Evolutionary conservation across 1,284 basidiomycete species (phyloP).

Genomic region (Neonothopanus nambi): DNA sequence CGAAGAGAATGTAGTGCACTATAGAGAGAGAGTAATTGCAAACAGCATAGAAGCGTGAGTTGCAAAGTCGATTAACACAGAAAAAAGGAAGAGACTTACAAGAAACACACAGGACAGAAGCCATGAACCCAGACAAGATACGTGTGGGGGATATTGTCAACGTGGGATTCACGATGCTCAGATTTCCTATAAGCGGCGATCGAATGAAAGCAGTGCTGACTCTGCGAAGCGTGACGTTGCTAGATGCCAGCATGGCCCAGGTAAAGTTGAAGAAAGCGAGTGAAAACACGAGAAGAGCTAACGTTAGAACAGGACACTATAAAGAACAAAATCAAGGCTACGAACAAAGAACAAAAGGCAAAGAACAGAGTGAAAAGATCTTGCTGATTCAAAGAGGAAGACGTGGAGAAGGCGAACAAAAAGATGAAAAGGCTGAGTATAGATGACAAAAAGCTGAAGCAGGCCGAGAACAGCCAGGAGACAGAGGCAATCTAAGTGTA

Average conservation of each 20-base stretch:
- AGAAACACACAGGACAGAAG: not conserved
- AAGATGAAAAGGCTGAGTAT: too few relatives aligned
- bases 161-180: not conserved
- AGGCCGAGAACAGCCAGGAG: too few relatives aligned
- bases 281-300: too few relatives aligned
- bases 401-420: not conserved
- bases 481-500: too few relatives aligned
- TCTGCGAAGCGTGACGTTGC: not conserved
- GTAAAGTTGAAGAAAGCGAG: too few relatives aligned
- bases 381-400: not conserved
- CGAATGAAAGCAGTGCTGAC: not conserved
- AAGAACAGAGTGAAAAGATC: not conserved
- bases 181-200: not conserved
- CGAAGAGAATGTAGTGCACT: not conserved
- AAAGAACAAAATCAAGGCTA: not conserved
- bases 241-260: not conserved
- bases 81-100: not conserved
- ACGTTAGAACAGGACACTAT: not conserved
- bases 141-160: not conserved
- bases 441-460: too few relatives aligned
- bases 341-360: not conserved
- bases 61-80: not conserved
- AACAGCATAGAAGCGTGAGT: too few relatives aligned
- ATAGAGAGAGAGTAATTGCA: not conserved
- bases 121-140: not conserved